Evolutionary conservation across 441 rosid species (phyloP).

Genomic region (Bruguiera hainesii): DNA sequence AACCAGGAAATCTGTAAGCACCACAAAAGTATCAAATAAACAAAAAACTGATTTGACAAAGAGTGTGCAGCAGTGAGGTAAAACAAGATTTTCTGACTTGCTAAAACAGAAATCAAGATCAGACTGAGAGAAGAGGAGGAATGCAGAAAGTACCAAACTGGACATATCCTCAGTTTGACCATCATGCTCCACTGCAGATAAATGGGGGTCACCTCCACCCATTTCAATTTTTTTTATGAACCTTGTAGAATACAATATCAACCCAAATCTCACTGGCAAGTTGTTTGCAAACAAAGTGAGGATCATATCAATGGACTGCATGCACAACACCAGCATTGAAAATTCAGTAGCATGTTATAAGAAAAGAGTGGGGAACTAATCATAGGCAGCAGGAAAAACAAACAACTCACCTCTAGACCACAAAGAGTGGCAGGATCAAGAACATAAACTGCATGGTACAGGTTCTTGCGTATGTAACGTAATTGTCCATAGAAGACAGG

Average conservation of each 20-base stretch:
- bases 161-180: slow-evolving; percentile 66
- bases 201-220: slow-evolving; percentile 49
- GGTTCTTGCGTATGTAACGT: slow-evolving; percentile 95
- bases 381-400: background rate
- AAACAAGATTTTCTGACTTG: background rate
- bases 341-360: slow-evolving; percentile 1
- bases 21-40: slow-evolving; percentile 1
- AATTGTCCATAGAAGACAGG: slow-evolving; percentile 98
- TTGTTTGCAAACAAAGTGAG: slow-evolving; percentile 76
- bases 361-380: slow-evolving; percentile 4
- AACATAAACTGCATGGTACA: slow-evolving; percentile 92
- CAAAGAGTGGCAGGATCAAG: slow-evolving; percentile 89
- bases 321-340: slow-evolving; percentile 30
- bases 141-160: slow-evolving; percentile 65
- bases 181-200: slow-evolving; percentile 36
- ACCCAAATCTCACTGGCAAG: slow-evolving; percentile 91
- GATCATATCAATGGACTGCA: slow-evolving; percentile 83
- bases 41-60: background rate
- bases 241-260: slow-evolving; percentile 75
- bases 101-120: too few species aligned
- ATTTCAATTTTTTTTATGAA: slow-evolving; percentile 61
- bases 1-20: slow-evolving; percentile 20
- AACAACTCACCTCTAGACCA: slow-evolving; percentile 87
- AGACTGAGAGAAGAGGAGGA: slow-evolving; percentile 10
- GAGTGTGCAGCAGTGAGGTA: background rate